A percentile compares a stretch with the other conserved stretches of the same genome.
Conservation (phyloP, 2,329 filamentous ascomycete species). For the Colletotrichum limetticola region DNA sequence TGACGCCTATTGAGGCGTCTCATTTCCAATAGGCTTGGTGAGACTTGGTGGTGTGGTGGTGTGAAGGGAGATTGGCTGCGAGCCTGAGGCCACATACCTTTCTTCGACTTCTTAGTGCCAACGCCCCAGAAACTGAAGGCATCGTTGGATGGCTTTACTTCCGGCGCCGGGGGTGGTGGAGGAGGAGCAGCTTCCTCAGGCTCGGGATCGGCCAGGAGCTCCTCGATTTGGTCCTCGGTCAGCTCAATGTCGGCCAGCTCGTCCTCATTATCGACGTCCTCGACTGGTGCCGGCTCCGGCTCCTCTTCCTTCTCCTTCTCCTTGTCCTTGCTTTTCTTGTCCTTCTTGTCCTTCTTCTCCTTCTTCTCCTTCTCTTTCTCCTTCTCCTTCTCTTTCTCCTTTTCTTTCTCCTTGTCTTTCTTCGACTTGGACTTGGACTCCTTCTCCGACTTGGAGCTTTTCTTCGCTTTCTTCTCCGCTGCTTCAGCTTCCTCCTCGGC, state of each 20-base stretch:
- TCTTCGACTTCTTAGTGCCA: constrained; percentile 55
- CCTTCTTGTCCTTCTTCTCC: constrained; percentile 45
- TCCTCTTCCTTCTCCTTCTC: constrained; percentile 26
- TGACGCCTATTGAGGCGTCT: constrained; percentile 38
- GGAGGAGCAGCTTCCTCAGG: constrained; percentile 19
- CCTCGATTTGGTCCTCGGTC: constrained; percentile 55
- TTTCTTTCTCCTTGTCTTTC: constrained; percentile 45
- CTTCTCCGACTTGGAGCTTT: constrained; percentile 48
- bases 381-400: constrained; percentile 42
- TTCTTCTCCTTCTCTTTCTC: constrained; percentile 38
- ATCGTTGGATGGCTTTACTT: constrained; percentile 47
- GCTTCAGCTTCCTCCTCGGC: constrained; percentile 49
- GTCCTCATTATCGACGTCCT: constrained; percentile 33
- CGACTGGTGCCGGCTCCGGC: constrained; percentile 22
- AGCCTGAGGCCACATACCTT: constrained; percentile 49
- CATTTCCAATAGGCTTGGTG: constrained; percentile 18
- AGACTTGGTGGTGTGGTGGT: constrained; percentile 31
- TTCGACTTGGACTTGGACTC: constrained; percentile 49
- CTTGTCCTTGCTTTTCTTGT: constrained; percentile 36
- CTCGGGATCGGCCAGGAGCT: constrained; percentile 48
- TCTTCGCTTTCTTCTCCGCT: constrained; percentile 53
- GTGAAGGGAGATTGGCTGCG: constrained; percentile 33
- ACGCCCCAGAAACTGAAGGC: constrained; percentile 69
- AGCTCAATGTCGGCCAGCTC: constrained; percentile 44
- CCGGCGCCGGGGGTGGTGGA: constrained; percentile 12